phyloP scores from a whole-genome alignment of 495 filamentous ascomycete species.

The Letharia lupina region DNA sequence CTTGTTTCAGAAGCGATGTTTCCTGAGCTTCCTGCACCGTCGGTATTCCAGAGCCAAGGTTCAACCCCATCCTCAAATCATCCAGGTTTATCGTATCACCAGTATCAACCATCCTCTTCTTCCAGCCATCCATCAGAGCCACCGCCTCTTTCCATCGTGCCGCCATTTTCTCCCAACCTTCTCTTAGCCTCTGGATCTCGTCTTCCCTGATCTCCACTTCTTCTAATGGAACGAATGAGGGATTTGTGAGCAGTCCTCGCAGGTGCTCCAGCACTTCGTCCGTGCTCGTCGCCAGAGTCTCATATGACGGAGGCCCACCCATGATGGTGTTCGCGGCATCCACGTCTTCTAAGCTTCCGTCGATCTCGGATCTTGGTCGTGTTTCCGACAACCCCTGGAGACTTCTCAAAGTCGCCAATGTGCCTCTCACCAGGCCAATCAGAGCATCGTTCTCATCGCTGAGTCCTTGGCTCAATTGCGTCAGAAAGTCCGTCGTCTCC shows the following conservation, averaged over 20 bases:
- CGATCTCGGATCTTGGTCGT: conserved; percentile 27
- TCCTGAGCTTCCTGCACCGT: conserved; percentile 37
- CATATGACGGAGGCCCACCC: conserved; percentile 49
- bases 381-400: conserved; percentile 59
- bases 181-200: conserved; percentile 70
- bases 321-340: conserved; percentile 32
- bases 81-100: conserved; percentile 76
- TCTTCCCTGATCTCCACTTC: conserved; percentile 85
- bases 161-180: conserved; percentile 89
- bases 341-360: conserved; percentile 1
- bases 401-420: conserved; percentile 62
- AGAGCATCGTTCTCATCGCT: conserved; percentile 92
- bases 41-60: conserved; percentile 50
- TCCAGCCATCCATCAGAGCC: conserved; percentile 87
- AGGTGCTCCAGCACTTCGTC: conserved; percentile 69
- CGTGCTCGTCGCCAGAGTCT: conserved; percentile 63
- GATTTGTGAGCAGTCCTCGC: conserved; percentile 77
- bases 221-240: conserved; percentile 93
- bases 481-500: conserved; percentile 89
- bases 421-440: conserved; percentile 61
- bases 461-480: conserved; percentile 73
- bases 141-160: conserved; percentile 82
- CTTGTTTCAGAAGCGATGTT: conserved; percentile 25
- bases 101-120: conserved; percentile 67
- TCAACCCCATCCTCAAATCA: conserved; percentile 69